A percentile compares a stretch with the other conserved stretches of the same genome.
Conservation (phyloP, 306 rosid species). For the Prinsepia uniflora region DNA sequence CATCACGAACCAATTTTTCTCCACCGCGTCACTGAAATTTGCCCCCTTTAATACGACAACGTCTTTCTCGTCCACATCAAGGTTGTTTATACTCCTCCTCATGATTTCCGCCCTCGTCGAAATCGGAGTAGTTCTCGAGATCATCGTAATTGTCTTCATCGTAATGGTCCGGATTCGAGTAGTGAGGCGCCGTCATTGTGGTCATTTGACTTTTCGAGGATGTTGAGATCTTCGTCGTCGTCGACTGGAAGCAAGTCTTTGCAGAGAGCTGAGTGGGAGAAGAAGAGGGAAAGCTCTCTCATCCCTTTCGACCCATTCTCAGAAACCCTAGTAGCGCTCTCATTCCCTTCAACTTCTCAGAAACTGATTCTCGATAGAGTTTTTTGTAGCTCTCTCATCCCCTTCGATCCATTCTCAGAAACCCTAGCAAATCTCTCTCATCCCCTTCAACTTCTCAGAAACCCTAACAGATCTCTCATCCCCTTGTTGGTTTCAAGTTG, state of each 20-base stretch:
- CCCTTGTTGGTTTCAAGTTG: no score
- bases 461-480: no score
- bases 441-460: no score
- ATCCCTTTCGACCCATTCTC: no score
- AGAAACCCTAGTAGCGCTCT: no score
- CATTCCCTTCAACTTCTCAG: no score
- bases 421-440: no score
- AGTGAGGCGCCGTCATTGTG: constrained; percentile 13
- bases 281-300: constrained; percentile 48
- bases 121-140: constrained; percentile 54
- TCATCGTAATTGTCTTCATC: constrained; percentile 42
- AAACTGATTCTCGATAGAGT: no score
- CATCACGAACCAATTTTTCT: constrained; percentile 63
- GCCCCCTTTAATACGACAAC: constrained; percentile 79
- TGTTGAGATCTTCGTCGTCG: constrained; percentile 80
- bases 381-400: no score
- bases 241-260: constrained; percentile 24
- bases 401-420: no score
- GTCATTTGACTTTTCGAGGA: constrained; percentile 65
- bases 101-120: constrained; percentile 40
- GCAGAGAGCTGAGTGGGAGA: constrained; percentile 54
- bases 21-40: constrained; percentile 60
- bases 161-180: constrained; percentile 36
- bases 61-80: constrained; percentile 72
- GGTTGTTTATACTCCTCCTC: constrained; percentile 48